Percentiles rank a stretch among this genome's conserved stretches.
Evolutionary conservation across 2,329 filamentous ascomycete species (phyloP).

Genomic region (Fusarium burgessii): DNA sequence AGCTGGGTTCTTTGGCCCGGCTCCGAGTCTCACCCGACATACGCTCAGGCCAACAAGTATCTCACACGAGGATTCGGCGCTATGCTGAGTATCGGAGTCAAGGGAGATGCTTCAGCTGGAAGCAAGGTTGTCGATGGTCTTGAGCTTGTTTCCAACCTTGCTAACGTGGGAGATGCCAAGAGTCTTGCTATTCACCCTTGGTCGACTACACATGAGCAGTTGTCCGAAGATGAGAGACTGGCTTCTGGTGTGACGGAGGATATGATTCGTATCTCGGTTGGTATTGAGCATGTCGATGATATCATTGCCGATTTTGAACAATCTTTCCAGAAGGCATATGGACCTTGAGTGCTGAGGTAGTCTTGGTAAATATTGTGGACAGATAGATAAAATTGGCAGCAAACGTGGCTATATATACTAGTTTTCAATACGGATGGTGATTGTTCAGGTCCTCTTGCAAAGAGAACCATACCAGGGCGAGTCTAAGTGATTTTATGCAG

Average conservation of each 20-base stretch:
- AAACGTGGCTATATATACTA: not conserved
- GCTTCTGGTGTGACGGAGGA: slow-evolving; percentile 89
- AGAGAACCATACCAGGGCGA: accelerated
- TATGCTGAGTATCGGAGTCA: slow-evolving; percentile 92
- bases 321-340: slow-evolving; percentile 70
- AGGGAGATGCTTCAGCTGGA: slow-evolving; percentile 81
- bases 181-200: slow-evolving; percentile 95
- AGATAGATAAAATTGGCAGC: not conserved
- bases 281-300: slow-evolving; percentile 96
- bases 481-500: not conserved
- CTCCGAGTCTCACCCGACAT: slow-evolving; percentile 83
- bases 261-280: slow-evolving; percentile 93
- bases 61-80: slow-evolving; percentile 87
- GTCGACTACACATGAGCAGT: slow-evolving; percentile 94
- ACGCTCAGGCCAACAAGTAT: slow-evolving; percentile 83
- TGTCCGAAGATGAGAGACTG: slow-evolving; percentile 84
- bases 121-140: slow-evolving; percentile 92
- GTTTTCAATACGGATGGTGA: not conserved
- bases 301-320: slow-evolving; percentile 97
- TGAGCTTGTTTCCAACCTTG: slow-evolving; percentile 94
- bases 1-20: slow-evolving; percentile 96
- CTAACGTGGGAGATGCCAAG: slow-evolving; percentile 96
- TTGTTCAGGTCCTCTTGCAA: not conserved
- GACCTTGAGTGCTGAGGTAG: not conserved
- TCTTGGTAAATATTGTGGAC: too few species aligned